phyloP scores from a whole-genome alignment of 768 basidiomycete species.

The Phlebiopsis flavidoalba region DNA sequence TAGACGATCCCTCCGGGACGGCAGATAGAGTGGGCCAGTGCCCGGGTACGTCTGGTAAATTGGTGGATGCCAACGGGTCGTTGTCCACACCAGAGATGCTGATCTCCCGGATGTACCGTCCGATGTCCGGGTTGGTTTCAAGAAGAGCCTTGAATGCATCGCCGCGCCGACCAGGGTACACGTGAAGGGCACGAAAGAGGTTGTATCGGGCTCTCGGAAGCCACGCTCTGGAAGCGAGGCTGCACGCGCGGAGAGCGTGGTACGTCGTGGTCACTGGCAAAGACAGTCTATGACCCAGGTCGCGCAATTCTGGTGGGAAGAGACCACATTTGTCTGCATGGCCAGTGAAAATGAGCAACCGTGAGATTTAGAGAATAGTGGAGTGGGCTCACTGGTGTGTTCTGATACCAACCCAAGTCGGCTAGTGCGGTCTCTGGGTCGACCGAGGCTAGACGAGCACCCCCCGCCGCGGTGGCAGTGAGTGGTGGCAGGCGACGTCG shows the following conservation, averaged over 20 bases:
- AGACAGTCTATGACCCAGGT: conserved; percentile 24
- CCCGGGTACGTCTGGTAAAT: neutral
- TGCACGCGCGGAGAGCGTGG: conserved; percentile 14
- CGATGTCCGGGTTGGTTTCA: conserved; percentile 5
- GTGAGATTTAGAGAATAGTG: neutral
- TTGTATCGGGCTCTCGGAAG: conserved; percentile 22
- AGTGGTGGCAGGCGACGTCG: neutral
- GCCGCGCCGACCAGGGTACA: conserved; percentile 10
- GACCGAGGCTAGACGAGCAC: neutral
- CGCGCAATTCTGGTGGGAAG: conserved; percentile 28
- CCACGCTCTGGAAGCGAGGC: conserved; percentile 22
- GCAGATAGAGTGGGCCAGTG: conserved; percentile 15
- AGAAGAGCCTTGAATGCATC: conserved; percentile 11
- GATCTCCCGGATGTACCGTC: conserved; percentile 9
- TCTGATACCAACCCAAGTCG: neutral
- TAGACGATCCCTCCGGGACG: neutral
- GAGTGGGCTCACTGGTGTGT: neutral
- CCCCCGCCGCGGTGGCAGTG: no score
- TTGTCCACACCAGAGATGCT: conserved; percentile 11
- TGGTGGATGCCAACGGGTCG: neutral
- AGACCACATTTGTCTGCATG: neutral
- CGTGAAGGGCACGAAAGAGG: conserved; percentile 16
- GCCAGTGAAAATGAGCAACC: neutral
- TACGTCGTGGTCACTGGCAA: conserved; percentile 17
- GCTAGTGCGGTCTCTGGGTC: neutral